Evolutionary conservation across 768 basidiomycete species (phyloP).

Genomic region (Guyanaporus albipodus): DNA sequence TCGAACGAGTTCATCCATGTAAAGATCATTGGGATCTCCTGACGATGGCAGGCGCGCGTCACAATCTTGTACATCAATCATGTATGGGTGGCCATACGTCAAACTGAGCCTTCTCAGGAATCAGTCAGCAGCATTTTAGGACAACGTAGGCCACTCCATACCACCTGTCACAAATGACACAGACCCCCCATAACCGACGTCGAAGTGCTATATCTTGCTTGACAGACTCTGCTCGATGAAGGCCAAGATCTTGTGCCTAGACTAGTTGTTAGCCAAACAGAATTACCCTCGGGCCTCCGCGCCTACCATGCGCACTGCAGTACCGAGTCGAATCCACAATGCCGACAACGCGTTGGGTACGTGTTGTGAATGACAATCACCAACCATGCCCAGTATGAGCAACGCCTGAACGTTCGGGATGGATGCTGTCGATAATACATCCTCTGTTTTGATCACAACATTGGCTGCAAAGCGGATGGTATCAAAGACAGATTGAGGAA

Average conservation of each 20-base stretch:
- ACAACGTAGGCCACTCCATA: slow-evolving; percentile 33
- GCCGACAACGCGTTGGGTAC: slow-evolving; percentile 84
- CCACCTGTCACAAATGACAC: slow-evolving; percentile 94
- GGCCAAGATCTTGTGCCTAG: slow-evolving; percentile 93
- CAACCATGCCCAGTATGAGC: slow-evolving; percentile 81
- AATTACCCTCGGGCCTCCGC: slow-evolving; percentile 2
- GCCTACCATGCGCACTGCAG: slow-evolving; percentile 87
- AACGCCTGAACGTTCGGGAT: slow-evolving; percentile 86
- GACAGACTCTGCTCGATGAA: slow-evolving; percentile 88
- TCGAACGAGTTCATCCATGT: slow-evolving; percentile 89
- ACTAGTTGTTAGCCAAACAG: slow-evolving; percentile 13
- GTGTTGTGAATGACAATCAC: slow-evolving; percentile 87
- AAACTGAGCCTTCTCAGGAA: slow-evolving; percentile 63
- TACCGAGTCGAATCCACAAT: slow-evolving; percentile 80
- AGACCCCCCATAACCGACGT: slow-evolving; percentile 89
- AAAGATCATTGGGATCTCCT: slow-evolving; percentile 72
- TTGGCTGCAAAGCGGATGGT: slow-evolving; percentile 87
- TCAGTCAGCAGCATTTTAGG: slow-evolving; percentile 1
- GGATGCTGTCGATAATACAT: slow-evolving; percentile 83
- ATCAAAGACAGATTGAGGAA: slow-evolving; percentile 84
- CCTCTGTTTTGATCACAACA: slow-evolving; percentile 80
- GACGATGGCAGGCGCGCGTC: slow-evolving; percentile 91
- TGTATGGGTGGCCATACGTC: slow-evolving; percentile 88
- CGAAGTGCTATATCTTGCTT: slow-evolving; percentile 82
- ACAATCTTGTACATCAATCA: slow-evolving; percentile 97